These are phyloP conservation scores for Aspergillus fumigatus DNA, from an alignment of 2,329 filamentous ascomycete species.

Conservation along the genomic window DNA sequence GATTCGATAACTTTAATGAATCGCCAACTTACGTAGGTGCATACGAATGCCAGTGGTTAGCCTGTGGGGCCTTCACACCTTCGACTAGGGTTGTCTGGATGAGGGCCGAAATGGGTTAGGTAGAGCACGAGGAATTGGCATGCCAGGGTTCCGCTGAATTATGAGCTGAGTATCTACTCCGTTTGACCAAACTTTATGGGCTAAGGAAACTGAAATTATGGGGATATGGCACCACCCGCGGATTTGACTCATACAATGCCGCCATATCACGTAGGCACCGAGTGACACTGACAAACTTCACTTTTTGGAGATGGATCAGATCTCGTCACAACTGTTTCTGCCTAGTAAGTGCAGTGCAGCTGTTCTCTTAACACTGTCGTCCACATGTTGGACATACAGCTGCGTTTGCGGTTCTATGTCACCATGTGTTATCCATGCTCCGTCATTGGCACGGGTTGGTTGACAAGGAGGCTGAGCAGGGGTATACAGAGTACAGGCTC, in stretches of 20 bases:
- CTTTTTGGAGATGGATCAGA: background rate
- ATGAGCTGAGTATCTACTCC: background rate
- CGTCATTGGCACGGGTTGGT: background rate
- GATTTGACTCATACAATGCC: too few relatives aligned
- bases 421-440: background rate
- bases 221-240: background rate
- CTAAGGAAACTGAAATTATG: background rate
- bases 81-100: slow-evolving; percentile 1
- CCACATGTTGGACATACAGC: background rate
- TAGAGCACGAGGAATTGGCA: background rate
- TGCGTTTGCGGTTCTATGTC: background rate
- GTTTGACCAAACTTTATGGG: background rate
- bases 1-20: slow-evolving; percentile 4
- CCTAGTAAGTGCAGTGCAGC: background rate
- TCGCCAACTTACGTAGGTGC: slow-evolving; percentile 17
- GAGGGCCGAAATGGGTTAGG: background rate
- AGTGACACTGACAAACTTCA: background rate
- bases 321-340: background rate
- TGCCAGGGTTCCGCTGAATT: background rate
- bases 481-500: background rate
- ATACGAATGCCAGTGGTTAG: slow-evolving; percentile 17
- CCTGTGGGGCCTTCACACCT: slow-evolving; percentile 5
- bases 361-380: background rate
- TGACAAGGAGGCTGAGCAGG: background rate
- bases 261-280: too few relatives aligned